Conservation (phyloP, 1,284 basidiomycete species). For the Ceratorhiza oryzae-sativae region DNA sequence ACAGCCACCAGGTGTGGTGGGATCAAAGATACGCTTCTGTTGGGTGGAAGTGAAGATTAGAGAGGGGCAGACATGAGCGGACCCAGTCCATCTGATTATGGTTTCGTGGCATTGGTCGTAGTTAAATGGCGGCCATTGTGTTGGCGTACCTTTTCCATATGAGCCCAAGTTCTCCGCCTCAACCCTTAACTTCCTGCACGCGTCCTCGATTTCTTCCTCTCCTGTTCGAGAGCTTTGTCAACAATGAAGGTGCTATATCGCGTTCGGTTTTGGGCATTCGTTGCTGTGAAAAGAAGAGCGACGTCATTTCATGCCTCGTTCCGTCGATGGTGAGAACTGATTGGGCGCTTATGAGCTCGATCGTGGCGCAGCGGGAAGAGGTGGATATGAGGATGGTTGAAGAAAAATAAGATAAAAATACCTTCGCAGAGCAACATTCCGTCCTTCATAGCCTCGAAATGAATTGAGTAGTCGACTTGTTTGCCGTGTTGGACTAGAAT, state of each 20-base stretch:
- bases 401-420: background rate
- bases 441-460: slow-evolving; percentile 99
- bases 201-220: too few relatives aligned
- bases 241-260: slow-evolving; percentile 98
- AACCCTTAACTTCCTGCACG: too few relatives aligned
- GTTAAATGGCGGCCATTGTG: background rate
- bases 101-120: slow-evolving; percentile 54
- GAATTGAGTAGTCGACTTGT: slow-evolving; percentile 97
- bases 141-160: slow-evolving; percentile 18
- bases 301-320: background rate
- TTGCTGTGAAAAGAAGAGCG: slow-evolving; percentile 85
- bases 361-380: background rate
- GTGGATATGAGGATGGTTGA: background rate
- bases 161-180: too few relatives aligned
- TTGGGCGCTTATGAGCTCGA: background rate
- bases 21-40: slow-evolving; percentile 95
- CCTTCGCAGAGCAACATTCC: slow-evolving; percentile 70
- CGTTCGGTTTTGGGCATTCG: slow-evolving; percentile 90
- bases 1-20: slow-evolving; percentile 86
- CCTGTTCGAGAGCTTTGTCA: slow-evolving; percentile 98
- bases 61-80: slow-evolving; percentile 89
- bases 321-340: too few relatives aligned
- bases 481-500: slow-evolving; percentile 82
- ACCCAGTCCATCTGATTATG: slow-evolving; percentile 77
- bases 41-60: slow-evolving; percentile 95